Percentiles rank a stretch among this genome's conserved stretches.
These are phyloP conservation scores for Megacollybia marginata DNA, from an alignment of 768 basidiomycete species.

Conservation along the genomic window DNA sequence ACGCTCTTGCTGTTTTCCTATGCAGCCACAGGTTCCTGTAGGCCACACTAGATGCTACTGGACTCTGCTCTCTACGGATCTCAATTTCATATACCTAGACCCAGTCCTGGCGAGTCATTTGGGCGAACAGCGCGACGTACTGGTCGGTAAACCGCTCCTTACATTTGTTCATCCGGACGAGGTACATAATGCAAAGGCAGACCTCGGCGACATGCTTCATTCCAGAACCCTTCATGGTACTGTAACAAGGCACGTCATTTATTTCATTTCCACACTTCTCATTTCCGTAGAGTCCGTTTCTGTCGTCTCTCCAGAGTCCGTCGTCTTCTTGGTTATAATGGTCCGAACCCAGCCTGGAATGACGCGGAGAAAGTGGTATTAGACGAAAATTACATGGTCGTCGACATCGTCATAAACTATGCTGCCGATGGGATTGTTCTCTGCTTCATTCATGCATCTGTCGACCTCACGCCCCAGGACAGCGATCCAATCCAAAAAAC, in stretches of 20 bases:
- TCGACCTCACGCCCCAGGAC: constrained; percentile 69
- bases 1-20: constrained; percentile 22
- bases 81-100: constrained; percentile 78
- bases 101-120: constrained; percentile 72
- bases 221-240: constrained; percentile 75
- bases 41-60: constrained; percentile 80
- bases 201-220: constrained; percentile 68
- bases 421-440: constrained; percentile 81
- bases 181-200: constrained; percentile 62
- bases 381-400: constrained; percentile 75
- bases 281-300: constrained; percentile 58
- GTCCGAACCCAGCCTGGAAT: constrained; percentile 44
- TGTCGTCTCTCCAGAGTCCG: constrained; percentile 71
- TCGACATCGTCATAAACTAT: constrained; percentile 87
- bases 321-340: constrained; percentile 61
- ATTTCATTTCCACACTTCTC: constrained; percentile 15
- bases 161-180: constrained; percentile 84
- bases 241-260: constrained; percentile 55
- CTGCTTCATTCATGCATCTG: constrained; percentile 82
- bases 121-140: constrained; percentile 55
- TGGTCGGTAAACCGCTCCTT: constrained; percentile 67
- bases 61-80: constrained; percentile 69
- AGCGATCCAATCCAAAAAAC: constrained; percentile 63
- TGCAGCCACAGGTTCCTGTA: constrained; percentile 38
- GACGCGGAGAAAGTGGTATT: constrained; percentile 63